A percentile compares a stretch with the other conserved stretches of the same genome.
These are phyloP conservation scores for Blastocystis sp. DNA, from an alignment of 352 stramenopile species.

Conservation along the genomic window DNA sequence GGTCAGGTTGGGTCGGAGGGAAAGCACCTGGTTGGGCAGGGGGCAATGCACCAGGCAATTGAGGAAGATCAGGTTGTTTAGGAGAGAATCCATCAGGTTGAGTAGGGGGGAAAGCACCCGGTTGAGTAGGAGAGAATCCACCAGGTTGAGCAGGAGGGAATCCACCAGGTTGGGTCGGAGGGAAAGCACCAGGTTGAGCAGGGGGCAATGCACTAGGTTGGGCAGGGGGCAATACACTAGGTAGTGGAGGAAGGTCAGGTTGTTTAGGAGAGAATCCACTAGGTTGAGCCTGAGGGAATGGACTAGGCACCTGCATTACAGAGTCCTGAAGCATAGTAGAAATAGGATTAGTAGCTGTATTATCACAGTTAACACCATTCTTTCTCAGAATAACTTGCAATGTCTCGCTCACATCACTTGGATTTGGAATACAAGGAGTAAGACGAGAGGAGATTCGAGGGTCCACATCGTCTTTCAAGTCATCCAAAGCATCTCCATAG, in stretches of 20 bases:
- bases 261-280: too few relatives aligned
- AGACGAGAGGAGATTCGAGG: constrained; percentile 1
- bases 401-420: neutral
- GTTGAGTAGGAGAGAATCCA: neutral
- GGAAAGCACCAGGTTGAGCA: neutral
- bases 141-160: neutral
- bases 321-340: neutral
- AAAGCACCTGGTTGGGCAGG: neutral
- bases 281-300: neutral
- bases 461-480: neutral
- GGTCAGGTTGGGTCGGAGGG: neutral
- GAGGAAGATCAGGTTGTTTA: neutral
- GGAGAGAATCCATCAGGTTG: neutral
- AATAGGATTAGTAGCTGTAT: neutral
- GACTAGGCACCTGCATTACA: neutral
- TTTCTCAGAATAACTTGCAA: constrained; percentile 28
- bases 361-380: neutral
- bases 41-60: neutral
- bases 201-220: neutral
- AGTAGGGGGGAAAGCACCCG: neutral
- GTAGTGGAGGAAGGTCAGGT: neutral
- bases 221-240: neutral
- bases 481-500: neutral
- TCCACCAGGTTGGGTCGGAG: neutral
- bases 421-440: constrained; percentile 38